Base-by-base conservation (phyloP, 345 rosid genomes). In the Geranium rotundifolium region DNA sequence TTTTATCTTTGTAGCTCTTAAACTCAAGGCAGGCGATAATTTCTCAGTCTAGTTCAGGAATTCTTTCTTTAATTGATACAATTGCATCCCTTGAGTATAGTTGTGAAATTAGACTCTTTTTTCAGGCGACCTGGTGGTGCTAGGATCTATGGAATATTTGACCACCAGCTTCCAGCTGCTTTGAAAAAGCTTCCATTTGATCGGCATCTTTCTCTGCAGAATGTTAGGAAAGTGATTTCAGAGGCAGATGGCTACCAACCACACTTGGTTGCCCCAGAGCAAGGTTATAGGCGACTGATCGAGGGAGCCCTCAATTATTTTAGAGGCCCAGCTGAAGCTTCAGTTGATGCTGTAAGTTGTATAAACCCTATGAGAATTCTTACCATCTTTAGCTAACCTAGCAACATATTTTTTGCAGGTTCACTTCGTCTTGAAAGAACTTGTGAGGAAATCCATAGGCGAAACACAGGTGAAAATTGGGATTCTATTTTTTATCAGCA, bases 241-340 rank as follows among this genome's bases (percentile, higher is more conserved):
- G 86, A 88, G 76, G 89, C 96, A 60, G 96, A 88, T 75, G 96
- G 96, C 17, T 88, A 88, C 68, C 96, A 88, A 67, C 96, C 90
- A 60, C 96, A 88, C 77, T 76, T 88, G 76, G 82, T 88, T 62
- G 91, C 96, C 15, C 96, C 96, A 4, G 96, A 88, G 69, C 96
- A 88, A 70, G 96, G 91, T 62, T 88, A 88, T 69, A 72, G 91
- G 27, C 85, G 91, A 37, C 75, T 88, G 4, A 84, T 88, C 39
- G 96, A 88, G 65, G 79, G 89, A 7, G 69, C 96, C 0, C 59
- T 88, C 8, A 72, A 76, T 58, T 88, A 79, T 82, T 88, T 88
- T 61, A 77, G 91, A 78, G 96, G 90, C 66, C 96, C 96, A 67
- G 84, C 91, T 1, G 96, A 88, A 76, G 91, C 96, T 71, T 85